phyloP scores from a whole-genome alignment of 495 filamentous ascomycete species.

The Cladorrhinum samala region DNA sequence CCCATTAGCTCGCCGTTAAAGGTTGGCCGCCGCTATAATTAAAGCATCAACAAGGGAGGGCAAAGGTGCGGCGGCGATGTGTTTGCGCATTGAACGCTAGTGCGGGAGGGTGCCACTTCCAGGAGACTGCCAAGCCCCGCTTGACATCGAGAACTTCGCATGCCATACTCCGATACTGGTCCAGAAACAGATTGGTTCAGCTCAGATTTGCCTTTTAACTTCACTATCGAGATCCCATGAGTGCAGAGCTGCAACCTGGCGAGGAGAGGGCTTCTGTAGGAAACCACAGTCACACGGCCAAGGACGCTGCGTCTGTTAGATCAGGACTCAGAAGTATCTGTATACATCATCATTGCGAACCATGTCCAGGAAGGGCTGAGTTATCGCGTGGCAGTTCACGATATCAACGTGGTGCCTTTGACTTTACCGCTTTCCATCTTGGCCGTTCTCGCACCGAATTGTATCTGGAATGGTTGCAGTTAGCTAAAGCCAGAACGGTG shows the following conservation, averaged over 20 bases:
- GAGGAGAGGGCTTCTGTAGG: slow-evolving; percentile 21
- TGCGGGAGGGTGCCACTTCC: background rate
- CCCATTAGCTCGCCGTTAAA: background rate
- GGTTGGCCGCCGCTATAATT: background rate
- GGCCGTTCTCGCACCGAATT: slow-evolving; percentile 80
- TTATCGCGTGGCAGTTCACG: slow-evolving; percentile 14
- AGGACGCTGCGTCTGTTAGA: slow-evolving; percentile 15
- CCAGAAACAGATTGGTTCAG: slow-evolving; percentile 7
- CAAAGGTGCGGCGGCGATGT: background rate
- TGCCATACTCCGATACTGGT: too few relatives aligned
- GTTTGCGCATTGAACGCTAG: background rate
- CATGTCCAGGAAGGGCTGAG: slow-evolving; percentile 10
- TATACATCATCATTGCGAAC: slow-evolving; percentile 47
- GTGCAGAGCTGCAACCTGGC: slow-evolving; percentile 8
- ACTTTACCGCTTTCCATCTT: slow-evolving; percentile 72
- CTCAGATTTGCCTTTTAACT: slow-evolving; percentile 47
- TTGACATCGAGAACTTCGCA: background rate
- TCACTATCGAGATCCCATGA: slow-evolving; percentile 30
- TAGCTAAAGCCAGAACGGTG: background rate
- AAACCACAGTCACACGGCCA: slow-evolving; percentile 22
- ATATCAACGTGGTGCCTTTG: slow-evolving; percentile 58
- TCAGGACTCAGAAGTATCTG: slow-evolving; percentile 57
- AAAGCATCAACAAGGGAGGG: background rate
- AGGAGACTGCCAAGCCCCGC: background rate
- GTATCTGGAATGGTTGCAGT: slow-evolving; percentile 46